Evolutionary conservation across 139 green algal species (phyloP), one percentile per base, ranked within the genome.

Genomic region (Raphidocelis subcapitata): DNA sequence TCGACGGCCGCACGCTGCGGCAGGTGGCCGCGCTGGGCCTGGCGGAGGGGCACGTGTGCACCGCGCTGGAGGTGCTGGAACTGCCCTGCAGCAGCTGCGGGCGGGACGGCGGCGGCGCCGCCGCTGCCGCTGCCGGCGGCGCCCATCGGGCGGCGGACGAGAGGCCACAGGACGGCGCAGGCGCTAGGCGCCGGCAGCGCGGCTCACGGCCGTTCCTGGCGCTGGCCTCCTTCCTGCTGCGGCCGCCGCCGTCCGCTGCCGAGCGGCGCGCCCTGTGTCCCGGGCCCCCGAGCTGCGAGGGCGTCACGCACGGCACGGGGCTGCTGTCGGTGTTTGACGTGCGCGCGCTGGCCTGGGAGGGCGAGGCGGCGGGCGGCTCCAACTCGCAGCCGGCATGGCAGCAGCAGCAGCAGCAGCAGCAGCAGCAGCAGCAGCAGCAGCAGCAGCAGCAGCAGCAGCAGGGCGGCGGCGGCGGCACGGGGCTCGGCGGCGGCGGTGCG

Each of bases 261-360:
- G 23, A 54, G 29, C 8, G 65, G 31, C 51, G 65, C 41, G 24
- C 20, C 18, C 1, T 63, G 49, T 51, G 2, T 2, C 3, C n/a
- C 12, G 23, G 49, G 65, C 41, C 41, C 33, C 29, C 46, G 60
- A 18, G 18, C 63, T 55, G 35, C 31, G 3, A 16, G 15, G 41
- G 32, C 26, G 47, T 21, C n/a, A 35, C 57, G 51, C 26, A 67
- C 4, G 69, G 56, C 28, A 47, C 41, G 41, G 8, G 41, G 41
- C 41, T 67, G 41, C 21, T 75, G 36, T 75, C 56, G 29, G 26
- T 68, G 15, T 47, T 75, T 61, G 69, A 74, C 54, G 54, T 74
- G 23, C 26, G 36, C 8, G 20, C 12, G 14, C 3, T 16, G 4
- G 12, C 56, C 8, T 29, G 31, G 28, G 32, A 24, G 26, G 33